Base-by-base conservation (phyloP, 2,329 filamentous ascomycete genomes). In the Fusarium sublunatum region DNA sequence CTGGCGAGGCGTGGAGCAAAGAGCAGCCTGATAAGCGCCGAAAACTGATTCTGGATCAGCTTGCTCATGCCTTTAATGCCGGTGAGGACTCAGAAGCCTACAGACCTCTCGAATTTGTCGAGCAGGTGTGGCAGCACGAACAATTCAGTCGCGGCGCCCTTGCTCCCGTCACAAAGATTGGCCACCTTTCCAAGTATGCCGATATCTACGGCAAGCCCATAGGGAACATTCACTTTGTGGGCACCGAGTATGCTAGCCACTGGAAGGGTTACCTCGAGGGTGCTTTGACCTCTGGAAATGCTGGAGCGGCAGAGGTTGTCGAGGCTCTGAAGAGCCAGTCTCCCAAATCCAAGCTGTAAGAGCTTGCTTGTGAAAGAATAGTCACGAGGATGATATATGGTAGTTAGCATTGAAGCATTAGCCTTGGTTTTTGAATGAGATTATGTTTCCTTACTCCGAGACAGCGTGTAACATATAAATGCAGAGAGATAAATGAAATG, bases 241-340 rank as follows among this genome's bases (percentile, higher is more conserved):
- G 82, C 0, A 84, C 82, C 0, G 82, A 84, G 70, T 80, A 77
- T 11, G 75, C 77, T 7, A 73, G 57, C 3, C 78, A 81, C 43
- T 84, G 81, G 82, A 81, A 81, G 52, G 82, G 82, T 0, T 83
- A 83, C 59, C 82, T 84, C 76, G 81, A 84, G 54, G 81, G 81
- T 6, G 82, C 81, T 1, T 72, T 83, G 22, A 65, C 77, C 0
- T 78, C 75, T 4, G 82, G 82, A 0, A 76, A 81, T 57, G 64
- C 75, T 22, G 78, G 77, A 0, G 80, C 79, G 1, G 70, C 71
- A 28, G 80, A 83, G 66, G 78, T 82, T 3, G 24, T 70, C 7
- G 51, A 72, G 7, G 53, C 62, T 3, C 15, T 73, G 8, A 53
- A 54, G 7, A 15, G 25, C 10, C 40, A 49, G 13, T 10, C 40